A percentile compares a stretch with the other conserved stretches of the same genome.
Evolutionary conservation across 257 asterid genomes (phyloP).

Genomic region (Orobanche coerulescens): DNA sequence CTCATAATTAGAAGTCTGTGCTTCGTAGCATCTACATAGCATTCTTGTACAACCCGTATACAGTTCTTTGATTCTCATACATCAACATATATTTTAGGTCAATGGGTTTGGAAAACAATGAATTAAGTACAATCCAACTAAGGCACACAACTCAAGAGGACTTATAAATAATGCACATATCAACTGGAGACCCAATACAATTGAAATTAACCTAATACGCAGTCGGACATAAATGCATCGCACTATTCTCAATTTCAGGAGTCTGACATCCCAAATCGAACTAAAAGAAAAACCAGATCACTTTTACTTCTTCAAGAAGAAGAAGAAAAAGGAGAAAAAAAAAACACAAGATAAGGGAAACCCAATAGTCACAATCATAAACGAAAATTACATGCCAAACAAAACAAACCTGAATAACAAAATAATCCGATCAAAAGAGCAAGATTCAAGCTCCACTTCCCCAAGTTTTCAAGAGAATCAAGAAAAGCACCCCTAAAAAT

Average conservation of each 20-base stretch:
- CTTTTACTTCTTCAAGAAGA: conserved; percentile 8
- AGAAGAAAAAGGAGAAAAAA: too few relatives aligned
- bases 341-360: conserved; percentile 3
- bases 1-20: too few relatives aligned
- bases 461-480: not conserved
- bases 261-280: not conserved
- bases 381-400: conserved; percentile 16
- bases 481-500: not conserved
- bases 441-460: conserved; percentile 22
- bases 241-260: not conserved
- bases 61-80: too few relatives aligned
- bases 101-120: not conserved
- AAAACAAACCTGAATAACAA: conserved; percentile 24
- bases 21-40: too few relatives aligned
- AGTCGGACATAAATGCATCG: conserved; percentile 5
- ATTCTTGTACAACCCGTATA: too few relatives aligned
- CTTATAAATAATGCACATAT: conserved; percentile 2
- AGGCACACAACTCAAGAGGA: conserved; percentile 16
- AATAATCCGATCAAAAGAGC: conserved; percentile 21
- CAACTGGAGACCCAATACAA: conserved; percentile 15
- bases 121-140: not conserved
- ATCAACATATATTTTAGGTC: not conserved
- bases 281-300: not conserved
- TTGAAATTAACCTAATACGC: conserved; percentile 15
- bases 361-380: not conserved